These are phyloP conservation scores for Ganoderma sp. DNA, from an alignment of 1,284 basidiomycete genomes.

Conservation along the genomic window DNA sequence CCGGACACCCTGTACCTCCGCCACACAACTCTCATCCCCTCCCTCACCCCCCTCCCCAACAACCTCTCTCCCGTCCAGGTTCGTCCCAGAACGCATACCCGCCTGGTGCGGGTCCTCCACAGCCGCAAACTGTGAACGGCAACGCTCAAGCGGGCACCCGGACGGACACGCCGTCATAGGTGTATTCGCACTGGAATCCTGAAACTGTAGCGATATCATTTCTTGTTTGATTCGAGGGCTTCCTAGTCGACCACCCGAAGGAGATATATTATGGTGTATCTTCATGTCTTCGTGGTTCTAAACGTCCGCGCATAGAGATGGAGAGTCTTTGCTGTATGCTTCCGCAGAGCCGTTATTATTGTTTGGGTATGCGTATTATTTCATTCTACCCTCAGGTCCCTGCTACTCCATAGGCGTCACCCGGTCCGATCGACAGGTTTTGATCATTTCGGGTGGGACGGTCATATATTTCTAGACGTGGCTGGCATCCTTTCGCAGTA, in stretches of 20 bases:
- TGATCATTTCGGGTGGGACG: slow-evolving; percentile 27
- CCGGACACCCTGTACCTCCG: slow-evolving; percentile 36
- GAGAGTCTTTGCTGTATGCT: slow-evolving; percentile 23
- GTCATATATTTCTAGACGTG: slow-evolving; percentile 36
- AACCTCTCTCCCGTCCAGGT: slow-evolving; percentile 42
- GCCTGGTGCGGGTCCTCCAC: slow-evolving; percentile 43
- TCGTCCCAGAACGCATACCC: slow-evolving; percentile 59
- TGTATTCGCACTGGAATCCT: slow-evolving; percentile 8
- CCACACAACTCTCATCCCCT: slow-evolving; percentile 41
- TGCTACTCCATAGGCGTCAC: slow-evolving; percentile 23
- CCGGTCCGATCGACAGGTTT: slow-evolving; percentile 20
- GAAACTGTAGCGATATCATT: slow-evolving; percentile 33
- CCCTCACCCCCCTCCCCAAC: slow-evolving; percentile 43
- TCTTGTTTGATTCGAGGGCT: slow-evolving; percentile 24
- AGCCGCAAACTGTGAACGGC: slow-evolving; percentile 44
- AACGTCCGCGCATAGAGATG: slow-evolving; percentile 26
- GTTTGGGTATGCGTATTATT: slow-evolving; percentile 26
- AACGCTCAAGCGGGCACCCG: slow-evolving; percentile 28
- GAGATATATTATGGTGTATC: slow-evolving; percentile 27
- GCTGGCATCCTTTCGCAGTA: slow-evolving; percentile 25
- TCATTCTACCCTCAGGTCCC: slow-evolving; percentile 6
- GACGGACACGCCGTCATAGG: slow-evolving; percentile 40
- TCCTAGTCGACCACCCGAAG: slow-evolving; percentile 18
- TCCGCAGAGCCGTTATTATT: slow-evolving; percentile 20
- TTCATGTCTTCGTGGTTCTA: slow-evolving; percentile 19